Evolutionary conservation across 345 rosid species (phyloP), one percentile per base, ranked within the genome.

Genomic region (Pugionium dolabratum): DNA sequence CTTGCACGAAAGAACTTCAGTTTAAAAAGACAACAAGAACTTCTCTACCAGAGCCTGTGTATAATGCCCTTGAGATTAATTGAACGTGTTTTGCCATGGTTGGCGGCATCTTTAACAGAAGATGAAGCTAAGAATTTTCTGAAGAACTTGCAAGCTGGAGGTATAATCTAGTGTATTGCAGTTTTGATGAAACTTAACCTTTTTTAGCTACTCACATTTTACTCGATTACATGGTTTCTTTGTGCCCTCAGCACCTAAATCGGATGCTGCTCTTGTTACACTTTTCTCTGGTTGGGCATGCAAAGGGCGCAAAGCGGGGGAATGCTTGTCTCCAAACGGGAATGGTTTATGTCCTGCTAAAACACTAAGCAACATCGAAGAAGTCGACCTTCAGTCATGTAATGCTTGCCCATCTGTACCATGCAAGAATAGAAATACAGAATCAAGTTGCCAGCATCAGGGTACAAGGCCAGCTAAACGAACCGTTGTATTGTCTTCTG

Each of bases 241-340:
- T 72, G 71, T 73, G 44, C 45, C 29, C 71, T 70, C 85, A 91
- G 97, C 97, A 73, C 96, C 89, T 31, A 49, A 67, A 59, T 52
- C 82, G 7, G 94, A 86, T 79, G 41, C 79, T 64, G 89, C 94
- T 69, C 79, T 91, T 7, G 78, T 88, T 51, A 85, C 93, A 44
- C 97, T 91, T 76, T 88, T 86, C 75, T 79, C 89, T 80, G 96
- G 97, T 59, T 91, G 97, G 97, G 96, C 91, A 67, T 91, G 96
- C 88, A 88, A 85, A 76, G 90, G 94, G 55, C 84, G 85, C 66
- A 81, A 72, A 65, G 85, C 72, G 35, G 85, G 83, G 66, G 74
- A 75, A 54, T 91, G 96, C 63, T 66, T 83, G 79, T 91, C 90
- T 68, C 77, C 89, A 43, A 78, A 71, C 63, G 85, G 74, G 51